Base-by-base conservation (phyloP, 306 rosid species). In the Delonix regia region DNA sequence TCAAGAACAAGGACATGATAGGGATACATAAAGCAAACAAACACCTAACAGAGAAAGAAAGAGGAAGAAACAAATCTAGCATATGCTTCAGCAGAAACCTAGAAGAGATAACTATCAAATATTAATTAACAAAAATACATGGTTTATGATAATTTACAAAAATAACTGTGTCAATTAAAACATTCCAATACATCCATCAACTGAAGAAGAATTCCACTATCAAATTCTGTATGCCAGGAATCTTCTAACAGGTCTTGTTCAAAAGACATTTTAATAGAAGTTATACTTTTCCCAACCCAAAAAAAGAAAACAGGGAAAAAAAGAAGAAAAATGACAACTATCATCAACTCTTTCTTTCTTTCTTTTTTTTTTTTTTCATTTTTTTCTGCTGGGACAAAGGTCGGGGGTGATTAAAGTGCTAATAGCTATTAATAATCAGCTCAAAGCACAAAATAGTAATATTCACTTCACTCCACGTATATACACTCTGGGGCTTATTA, bases 101-200 rank as follows among this genome's bases (percentile, higher is more conserved):
- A 57, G 73, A 19, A 51, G 24, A 56, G 24, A 56, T 24, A 12
- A 56, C 8, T 24, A 13, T n/a, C n/a, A n/a, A n/a, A n/a, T 22
- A 56, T 30, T 34, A 4, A 15, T 22, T 1, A 24, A 10, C 25
- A 56, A 2, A 56, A 11, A 24, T 12, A 27, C 28, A 27, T 22
- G 25, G 21, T 64, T 22, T 8, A 71, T 9, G 56, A 63, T 19
- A 24, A 52, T 22, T 16, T n/a, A 70, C 19, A 62, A 56, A 48
- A 55, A 71, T 52, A 73, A 61, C 55, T n/a, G 18, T 0, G 48
- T 67, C 19, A 73, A 59, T 27, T 69, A 59, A 56, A 59, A 83
- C 36, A 47, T 25, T 76, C 69, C 71, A 57, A 66, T 7, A 73
- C 39, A 78, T 66, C 73, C 52, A 73, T 45, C 68, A 66, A 38